These are phyloP conservation scores for Peniophora sp. DNA, from an alignment of 1,284 basidiomycete species.

Conservation along the genomic window DNA sequence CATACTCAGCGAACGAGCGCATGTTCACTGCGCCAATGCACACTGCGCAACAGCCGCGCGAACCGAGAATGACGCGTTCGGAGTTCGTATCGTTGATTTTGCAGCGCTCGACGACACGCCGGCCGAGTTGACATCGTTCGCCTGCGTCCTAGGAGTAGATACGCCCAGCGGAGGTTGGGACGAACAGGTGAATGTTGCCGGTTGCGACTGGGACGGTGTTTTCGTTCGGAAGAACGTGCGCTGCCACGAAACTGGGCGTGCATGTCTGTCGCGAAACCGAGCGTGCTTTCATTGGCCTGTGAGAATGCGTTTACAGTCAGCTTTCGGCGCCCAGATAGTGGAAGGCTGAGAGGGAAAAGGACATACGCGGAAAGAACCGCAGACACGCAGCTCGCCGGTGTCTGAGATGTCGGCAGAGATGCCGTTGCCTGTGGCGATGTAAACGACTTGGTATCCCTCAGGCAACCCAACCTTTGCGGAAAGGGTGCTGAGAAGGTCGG, in stretches of 20 bases:
- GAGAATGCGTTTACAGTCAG: no score
- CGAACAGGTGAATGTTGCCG: conserved; percentile 83
- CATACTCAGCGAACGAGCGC: conserved; percentile 86
- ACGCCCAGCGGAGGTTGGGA: conserved; percentile 77
- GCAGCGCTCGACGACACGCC: conserved; percentile 76
- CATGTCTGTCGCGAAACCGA: conserved; percentile 73
- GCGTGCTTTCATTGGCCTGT: conserved; percentile 72
- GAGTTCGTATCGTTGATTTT: conserved; percentile 81
- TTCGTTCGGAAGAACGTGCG: conserved; percentile 63
- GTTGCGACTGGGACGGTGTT: conserved; percentile 76
- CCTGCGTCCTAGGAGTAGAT: conserved; percentile 87
- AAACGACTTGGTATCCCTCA: conserved; percentile 76
- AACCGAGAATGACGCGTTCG: conserved; percentile 72
- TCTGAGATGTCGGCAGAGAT: conserved; percentile 76
- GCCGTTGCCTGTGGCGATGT: conserved; percentile 78
- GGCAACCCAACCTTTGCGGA: conserved; percentile 70
- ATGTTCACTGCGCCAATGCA: conserved; percentile 75
- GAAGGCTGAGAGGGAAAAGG: conserved; percentile 1
- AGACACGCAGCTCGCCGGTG: conserved; percentile 76
- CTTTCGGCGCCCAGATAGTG: no score
- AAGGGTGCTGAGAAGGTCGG: conserved; percentile 71
- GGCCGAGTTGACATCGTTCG: conserved; percentile 82
- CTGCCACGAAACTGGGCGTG: conserved; percentile 64
- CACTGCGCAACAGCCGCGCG: conserved; percentile 60
- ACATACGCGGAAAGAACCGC: conserved; percentile 90